phyloP scores from a whole-genome alignment of 83 land plant genomes.

The Diphasiastrum complanatum region DNA sequence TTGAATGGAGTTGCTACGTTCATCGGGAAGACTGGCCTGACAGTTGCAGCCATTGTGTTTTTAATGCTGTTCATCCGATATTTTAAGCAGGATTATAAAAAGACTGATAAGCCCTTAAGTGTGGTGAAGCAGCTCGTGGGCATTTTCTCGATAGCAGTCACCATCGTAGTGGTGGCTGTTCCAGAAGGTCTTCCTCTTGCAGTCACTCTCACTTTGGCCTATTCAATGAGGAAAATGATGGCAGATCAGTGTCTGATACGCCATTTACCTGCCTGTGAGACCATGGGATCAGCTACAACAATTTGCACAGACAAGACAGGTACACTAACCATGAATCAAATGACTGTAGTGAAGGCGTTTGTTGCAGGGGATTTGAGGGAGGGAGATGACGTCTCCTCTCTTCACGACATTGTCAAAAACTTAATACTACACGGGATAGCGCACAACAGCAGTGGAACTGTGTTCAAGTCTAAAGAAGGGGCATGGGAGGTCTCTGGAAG shows the following conservation, averaged over 20 bases:
- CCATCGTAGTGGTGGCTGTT: conserved; percentile 12
- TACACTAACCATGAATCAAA: too few relatives aligned
- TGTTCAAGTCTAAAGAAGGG: not conserved
- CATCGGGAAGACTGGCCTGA: conserved; percentile 33
- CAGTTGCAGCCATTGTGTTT: conserved; percentile 34
- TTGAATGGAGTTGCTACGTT: conserved; percentile 29
- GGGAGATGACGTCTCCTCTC: not conserved
- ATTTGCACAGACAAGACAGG: too few relatives aligned
- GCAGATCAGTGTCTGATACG: conserved; percentile 12
- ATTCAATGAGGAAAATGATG: conserved; percentile 15
- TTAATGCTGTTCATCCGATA: conserved; percentile 38
- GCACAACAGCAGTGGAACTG: too few relatives aligned
- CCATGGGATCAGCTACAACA: too few relatives aligned
- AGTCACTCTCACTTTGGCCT: too few relatives aligned
- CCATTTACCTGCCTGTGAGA: too few relatives aligned
- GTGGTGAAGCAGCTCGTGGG: too few relatives aligned
- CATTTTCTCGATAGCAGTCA: not conserved
- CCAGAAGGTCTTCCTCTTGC: conserved; percentile 16
- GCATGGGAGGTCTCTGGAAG: not conserved
- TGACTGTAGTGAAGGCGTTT: too few relatives aligned
- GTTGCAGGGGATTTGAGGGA: too few relatives aligned
- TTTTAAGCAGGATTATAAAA: too few relatives aligned
- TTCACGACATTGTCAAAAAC: not conserved
- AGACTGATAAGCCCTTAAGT: too few relatives aligned
- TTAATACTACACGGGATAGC: not conserved